Conservation (phyloP, 805 yeast genomes). For the Candida lessepsii region DNA sequence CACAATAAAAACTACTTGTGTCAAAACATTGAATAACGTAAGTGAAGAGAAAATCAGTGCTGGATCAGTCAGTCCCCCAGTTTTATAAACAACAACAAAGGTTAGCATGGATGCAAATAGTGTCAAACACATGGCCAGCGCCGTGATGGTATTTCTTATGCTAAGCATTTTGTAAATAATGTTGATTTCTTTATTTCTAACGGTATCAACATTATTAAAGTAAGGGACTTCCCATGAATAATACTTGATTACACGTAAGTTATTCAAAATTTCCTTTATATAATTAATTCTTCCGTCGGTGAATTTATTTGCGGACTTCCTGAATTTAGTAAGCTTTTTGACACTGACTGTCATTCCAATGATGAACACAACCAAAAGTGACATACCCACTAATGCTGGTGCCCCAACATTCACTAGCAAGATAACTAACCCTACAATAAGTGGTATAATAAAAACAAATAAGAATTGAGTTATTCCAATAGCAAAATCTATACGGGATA, state of each 20-base stretch:
- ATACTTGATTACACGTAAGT: constrained; percentile 78
- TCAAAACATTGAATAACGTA: constrained; percentile 60
- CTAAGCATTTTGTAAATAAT: constrained; percentile 62
- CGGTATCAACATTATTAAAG: constrained; percentile 49
- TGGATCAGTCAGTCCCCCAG: constrained; percentile 38
- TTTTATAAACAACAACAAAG: constrained; percentile 37
- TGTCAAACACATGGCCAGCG: constrained; percentile 68
- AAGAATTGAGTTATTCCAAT: constrained; percentile 63
- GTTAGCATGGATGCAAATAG: constrained; percentile 66
- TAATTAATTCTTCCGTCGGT: constrained; percentile 77
- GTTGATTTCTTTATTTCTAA: constrained; percentile 61
- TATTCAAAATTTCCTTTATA: constrained; percentile 74
- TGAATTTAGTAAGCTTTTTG: constrained; percentile 48
- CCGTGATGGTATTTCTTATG: constrained; percentile 57
- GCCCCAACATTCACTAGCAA: constrained; percentile 69
- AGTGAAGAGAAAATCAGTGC: constrained; percentile 69
- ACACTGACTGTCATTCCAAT: constrained; percentile 46
- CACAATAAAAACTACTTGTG: constrained; percentile 61
- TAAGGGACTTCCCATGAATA: constrained; percentile 93
- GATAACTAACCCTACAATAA: constrained; percentile 61
- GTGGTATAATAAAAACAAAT: constrained; percentile 61
- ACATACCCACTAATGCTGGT: constrained; percentile 69
- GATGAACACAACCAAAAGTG: constrained; percentile 49
- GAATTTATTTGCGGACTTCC: constrained; percentile 54
- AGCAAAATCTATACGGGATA: constrained; percentile 77